phyloP scores from a whole-genome alignment of 2,329 filamentous ascomycete species.

The Cercospora berteroae region DNA sequence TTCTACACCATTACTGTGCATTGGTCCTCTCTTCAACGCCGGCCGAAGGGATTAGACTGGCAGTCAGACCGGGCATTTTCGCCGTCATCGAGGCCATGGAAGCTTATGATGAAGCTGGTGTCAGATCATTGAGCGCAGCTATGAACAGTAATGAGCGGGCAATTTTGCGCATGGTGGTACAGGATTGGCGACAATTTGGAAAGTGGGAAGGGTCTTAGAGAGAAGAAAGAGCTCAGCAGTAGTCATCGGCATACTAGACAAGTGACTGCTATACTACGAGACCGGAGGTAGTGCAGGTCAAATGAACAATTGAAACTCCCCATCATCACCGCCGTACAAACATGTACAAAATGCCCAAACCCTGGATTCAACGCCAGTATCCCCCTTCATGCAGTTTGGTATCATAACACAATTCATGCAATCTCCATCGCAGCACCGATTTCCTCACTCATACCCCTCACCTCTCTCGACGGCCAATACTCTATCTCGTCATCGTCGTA shows the following conservation, averaged over 20 bases:
- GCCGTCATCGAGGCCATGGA: conserved; percentile 54
- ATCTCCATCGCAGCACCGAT: conserved; percentile 37
- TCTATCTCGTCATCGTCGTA: conserved; percentile 18
- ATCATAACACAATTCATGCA: conserved; percentile 12
- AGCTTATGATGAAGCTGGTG: conserved; percentile 44
- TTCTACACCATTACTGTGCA: conserved; percentile 57
- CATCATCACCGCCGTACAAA: neutral
- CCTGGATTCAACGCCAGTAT: neutral
- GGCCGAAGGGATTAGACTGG: conserved; percentile 53
- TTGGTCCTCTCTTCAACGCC: conserved; percentile 52
- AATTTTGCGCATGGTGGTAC: conserved; percentile 54
- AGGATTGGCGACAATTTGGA: conserved; percentile 46
- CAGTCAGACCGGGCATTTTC: conserved; percentile 53
- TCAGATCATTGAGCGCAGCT: conserved; percentile 52
- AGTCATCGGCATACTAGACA: neutral
- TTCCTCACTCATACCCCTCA: conserved; percentile 36
- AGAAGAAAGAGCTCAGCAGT: neutral
- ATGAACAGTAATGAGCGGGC: conserved; percentile 53
- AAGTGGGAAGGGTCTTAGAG: conserved; percentile 33
- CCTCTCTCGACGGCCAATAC: conserved; percentile 19
- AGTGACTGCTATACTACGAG: neutral
- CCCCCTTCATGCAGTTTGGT: neutral
- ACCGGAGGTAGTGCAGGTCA: neutral
- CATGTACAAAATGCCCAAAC: neutral
- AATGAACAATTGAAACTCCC: neutral